phyloP scores from a whole-genome alignment of 2,329 filamentous ascomycete species.

The Parafenestella ontariensis region DNA sequence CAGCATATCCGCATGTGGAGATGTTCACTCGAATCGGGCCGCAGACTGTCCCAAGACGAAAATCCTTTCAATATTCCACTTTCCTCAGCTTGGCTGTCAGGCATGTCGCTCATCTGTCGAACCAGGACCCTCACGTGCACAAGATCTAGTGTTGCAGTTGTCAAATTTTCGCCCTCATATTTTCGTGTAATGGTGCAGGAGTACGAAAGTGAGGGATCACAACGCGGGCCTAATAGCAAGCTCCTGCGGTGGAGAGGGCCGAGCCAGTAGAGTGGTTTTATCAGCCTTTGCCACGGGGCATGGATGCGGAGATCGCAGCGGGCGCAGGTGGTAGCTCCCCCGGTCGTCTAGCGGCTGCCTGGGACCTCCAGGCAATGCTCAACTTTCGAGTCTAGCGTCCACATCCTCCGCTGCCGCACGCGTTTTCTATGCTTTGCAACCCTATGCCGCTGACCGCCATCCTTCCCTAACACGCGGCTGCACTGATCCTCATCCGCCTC shows the following conservation, averaged over 20 bases:
- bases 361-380: conserved; percentile 25
- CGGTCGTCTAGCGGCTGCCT: conserved; percentile 29
- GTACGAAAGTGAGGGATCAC: neutral
- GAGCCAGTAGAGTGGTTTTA: neutral
- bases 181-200: neutral
- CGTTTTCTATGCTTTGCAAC: conserved; percentile 19
- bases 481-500: conserved; percentile 28
- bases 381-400: conserved; percentile 24
- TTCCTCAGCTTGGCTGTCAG: neutral
- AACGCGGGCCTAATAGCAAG: neutral
- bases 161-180: neutral
- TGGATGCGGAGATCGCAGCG: neutral
- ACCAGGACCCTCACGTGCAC: neutral
- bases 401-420: conserved; percentile 14
- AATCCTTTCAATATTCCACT: neutral
- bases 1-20: conserved; percentile 7
- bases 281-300: neutral
- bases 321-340: conserved; percentile 4
- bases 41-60: neutral
- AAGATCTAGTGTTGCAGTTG: neutral
- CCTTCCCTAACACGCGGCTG: conserved; percentile 25
- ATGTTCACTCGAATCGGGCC: neutral
- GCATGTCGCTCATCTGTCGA: neutral
- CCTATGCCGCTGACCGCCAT: conserved; percentile 29
- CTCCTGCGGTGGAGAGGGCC: neutral